Conservation (phyloP, 148 eudicot species). For the Rhododendron henanense region DNA sequence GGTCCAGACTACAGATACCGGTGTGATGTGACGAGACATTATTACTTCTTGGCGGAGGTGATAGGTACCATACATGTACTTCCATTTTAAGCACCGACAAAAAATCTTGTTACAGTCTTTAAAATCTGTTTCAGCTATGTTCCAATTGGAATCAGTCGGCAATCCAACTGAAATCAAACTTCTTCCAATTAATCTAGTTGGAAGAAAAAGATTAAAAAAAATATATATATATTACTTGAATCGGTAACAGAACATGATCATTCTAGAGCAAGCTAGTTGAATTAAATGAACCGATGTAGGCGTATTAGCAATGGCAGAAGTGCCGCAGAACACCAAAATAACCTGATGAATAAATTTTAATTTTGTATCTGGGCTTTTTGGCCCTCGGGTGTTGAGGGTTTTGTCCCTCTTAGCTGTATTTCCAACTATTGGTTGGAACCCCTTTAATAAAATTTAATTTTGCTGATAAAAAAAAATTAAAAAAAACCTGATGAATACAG, state of each 20-base stretch:
- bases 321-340: not conserved
- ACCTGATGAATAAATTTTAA: not conserved
- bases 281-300: not conserved
- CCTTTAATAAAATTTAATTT: too few species aligned
- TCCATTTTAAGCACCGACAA: too few species aligned
- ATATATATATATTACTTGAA: too few species aligned
- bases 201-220: too few species aligned
- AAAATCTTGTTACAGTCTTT: not conserved
- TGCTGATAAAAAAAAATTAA: too few species aligned
- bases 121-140: not conserved
- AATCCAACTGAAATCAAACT: not conserved
- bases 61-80: too few species aligned
- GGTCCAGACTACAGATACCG: not conserved
- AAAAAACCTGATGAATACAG: not conserved
- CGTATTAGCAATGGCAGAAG: not conserved
- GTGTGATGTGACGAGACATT: not conserved
- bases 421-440: too few species aligned
- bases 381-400: too few species aligned
- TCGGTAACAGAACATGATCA: not conserved
- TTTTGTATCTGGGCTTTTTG: too few species aligned
- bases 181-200: not conserved
- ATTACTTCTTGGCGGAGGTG: not conserved
- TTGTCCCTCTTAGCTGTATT: too few species aligned
- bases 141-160: not conserved
- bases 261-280: not conserved